These are phyloP conservation scores for Pythium apleroticum DNA, from an alignment of 352 stramenopile species.

Conservation along the genomic window DNA sequence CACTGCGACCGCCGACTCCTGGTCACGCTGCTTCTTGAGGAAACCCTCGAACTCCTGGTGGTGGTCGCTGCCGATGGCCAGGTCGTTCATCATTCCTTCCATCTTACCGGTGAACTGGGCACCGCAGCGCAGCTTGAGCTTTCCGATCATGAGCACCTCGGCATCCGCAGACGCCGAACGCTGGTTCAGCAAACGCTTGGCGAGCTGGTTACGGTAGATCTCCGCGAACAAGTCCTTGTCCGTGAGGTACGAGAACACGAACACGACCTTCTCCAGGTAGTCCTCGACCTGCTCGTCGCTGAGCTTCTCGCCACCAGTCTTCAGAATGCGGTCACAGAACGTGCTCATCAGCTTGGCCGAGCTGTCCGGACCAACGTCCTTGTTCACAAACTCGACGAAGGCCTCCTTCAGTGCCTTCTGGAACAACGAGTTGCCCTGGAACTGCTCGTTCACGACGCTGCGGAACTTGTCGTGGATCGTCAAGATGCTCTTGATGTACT, in stretches of 20 bases:
- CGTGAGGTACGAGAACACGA: slow-evolving; percentile 98
- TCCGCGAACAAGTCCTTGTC: slow-evolving; percentile 99
- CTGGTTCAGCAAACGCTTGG: slow-evolving; percentile 98
- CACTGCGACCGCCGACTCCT: slow-evolving; percentile 40
- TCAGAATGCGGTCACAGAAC: slow-evolving; percentile 99
- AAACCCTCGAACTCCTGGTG: slow-evolving; percentile 96
- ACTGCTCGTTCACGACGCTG: slow-evolving; percentile 96
- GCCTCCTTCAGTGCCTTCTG: slow-evolving; percentile 99
- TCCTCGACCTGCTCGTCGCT: slow-evolving; percentile 97
- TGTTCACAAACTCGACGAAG: slow-evolving; percentile 99
- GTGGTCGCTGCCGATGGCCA: slow-evolving; percentile 96
- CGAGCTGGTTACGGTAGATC: slow-evolving; percentile 98
- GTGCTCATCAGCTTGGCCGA: slow-evolving; percentile 99
- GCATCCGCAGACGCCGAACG: slow-evolving; percentile 97
- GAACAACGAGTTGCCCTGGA: slow-evolving; percentile 96
- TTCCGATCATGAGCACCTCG: slow-evolving; percentile 99
- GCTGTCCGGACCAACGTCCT: slow-evolving; percentile 96
- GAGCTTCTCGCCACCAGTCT: slow-evolving; percentile 97
- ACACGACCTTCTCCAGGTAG: slow-evolving; percentile 97
- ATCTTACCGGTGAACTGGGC: slow-evolving; percentile 99
- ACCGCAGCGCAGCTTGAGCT: slow-evolving; percentile 98
- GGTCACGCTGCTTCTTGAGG: slow-evolving; percentile 84
- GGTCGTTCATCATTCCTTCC: slow-evolving; percentile 99
- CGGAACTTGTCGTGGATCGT: slow-evolving; percentile 98
- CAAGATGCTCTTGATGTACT: slow-evolving; percentile 99